Base-by-base conservation (phyloP, 257 asterid genomes). In the Striga asiatica region DNA sequence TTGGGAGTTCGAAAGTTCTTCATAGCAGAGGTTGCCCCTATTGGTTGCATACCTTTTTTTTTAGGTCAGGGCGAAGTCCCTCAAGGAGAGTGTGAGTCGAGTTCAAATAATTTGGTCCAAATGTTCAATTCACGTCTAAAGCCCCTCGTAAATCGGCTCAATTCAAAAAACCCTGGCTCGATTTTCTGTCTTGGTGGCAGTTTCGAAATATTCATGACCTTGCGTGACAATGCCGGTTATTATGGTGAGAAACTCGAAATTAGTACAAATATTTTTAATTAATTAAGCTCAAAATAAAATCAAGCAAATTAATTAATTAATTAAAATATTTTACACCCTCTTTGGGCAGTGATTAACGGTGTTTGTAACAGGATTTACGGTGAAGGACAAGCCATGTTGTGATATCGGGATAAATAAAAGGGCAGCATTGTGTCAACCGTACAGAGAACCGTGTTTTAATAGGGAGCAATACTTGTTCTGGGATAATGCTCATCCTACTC, bases 401-500 rank as follows among this genome's bases (percentile, higher is more conserved):
- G 78, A 75, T 0, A 31, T 48, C 0, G 62, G 28, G 20, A 17
- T 58, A 61, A 10, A 20, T 20, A 14, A 55, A 52, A 61, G 68
- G 8, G 62, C 71, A 48, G 42, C 66, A n/a, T 12, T 68, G 22
- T 75, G 80, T 59, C 37, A 54, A 0, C 69, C 66, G 0, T 16
- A 51, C 8, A 47, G 67, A 52, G 28, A 10, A 12, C 68, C 76
- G 12, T 75, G 82, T 37, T 16, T 2, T 8, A 65, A 75, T 29
- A 75, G 85, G 57, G 50, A 62, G 18, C 60, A 75, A 14, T 75
- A 75, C 56, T 4, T 75, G 3, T 78, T 78, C 60, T 72, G 81
- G 79, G 85, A 78, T 58, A 43, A 19, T 14, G 78, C 71, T 24
- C 79, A 75, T 47, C 81, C 77, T 31, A 58, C 74, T 3, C 61